phyloP scores from a whole-genome alignment of 257 asterid species.

The Solanum neorickii region DNA sequence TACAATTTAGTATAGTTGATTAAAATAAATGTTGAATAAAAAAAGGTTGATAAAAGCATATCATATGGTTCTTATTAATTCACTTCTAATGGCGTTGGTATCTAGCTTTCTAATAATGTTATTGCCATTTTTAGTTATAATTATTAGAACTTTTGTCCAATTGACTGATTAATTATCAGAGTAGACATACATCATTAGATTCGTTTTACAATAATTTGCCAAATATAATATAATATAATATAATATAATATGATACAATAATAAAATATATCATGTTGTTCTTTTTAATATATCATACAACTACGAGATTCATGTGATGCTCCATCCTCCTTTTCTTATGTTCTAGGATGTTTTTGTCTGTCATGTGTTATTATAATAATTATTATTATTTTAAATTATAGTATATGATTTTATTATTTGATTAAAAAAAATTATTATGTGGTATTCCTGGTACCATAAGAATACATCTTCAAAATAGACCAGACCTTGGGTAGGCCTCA shows the following conservation, averaged over 20 bases:
- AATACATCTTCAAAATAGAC: not conserved
- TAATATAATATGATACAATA: no score
- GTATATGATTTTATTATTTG: not conserved
- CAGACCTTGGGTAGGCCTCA: not conserved
- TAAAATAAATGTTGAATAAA: no score
- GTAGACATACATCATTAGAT: no score
- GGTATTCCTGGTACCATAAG: not conserved
- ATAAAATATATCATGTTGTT: no score
- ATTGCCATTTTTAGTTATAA: not conserved
- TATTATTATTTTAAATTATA: not conserved
- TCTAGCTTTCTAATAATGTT: not conserved
- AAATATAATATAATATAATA: no score
- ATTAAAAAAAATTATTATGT: not conserved
- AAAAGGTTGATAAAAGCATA: not conserved
- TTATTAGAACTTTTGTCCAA: not conserved
- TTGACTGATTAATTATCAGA: no score
- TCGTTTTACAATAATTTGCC: no score
- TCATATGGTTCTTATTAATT: not conserved
- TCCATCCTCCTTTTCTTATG: not conserved
- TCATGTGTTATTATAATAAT: not conserved
- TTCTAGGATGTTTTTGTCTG: not conserved
- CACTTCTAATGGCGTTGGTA: not conserved
- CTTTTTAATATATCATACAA: no score
- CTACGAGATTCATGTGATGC: not conserved
- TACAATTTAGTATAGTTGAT: not conserved